These are phyloP conservation scores for Aspergillus saccharolyticus DNA, from an alignment of 495 filamentous ascomycete genomes.

Conservation along the genomic window DNA sequence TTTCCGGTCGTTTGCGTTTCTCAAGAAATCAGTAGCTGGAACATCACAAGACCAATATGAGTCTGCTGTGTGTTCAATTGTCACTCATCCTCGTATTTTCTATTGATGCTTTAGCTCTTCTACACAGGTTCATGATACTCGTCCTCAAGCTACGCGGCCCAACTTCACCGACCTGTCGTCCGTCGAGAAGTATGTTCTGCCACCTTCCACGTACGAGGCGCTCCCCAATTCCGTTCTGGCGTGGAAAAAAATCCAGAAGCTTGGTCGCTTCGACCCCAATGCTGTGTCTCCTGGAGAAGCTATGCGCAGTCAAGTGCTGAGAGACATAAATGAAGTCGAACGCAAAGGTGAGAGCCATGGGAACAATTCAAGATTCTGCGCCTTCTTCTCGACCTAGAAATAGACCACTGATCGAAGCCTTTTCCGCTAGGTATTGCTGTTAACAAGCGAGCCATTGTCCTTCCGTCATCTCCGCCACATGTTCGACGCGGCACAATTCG, in stretches of 20 bases:
- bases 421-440: conserved; percentile 29
- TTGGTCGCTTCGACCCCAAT: conserved; percentile 90
- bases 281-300: conserved; percentile 56
- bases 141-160: conserved; percentile 61
- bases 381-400: background rate
- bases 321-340: conserved; percentile 59
- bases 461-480: conserved; percentile 48
- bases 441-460: conserved; percentile 34
- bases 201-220: conserved; percentile 72
- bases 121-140: conserved; percentile 69
- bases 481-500: conserved; percentile 75
- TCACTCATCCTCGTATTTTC: background rate
- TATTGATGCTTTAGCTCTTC: background rate
- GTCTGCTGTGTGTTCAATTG: background rate
- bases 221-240: conserved; percentile 82
- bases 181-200: conserved; percentile 83
- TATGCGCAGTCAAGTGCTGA: conserved; percentile 63
- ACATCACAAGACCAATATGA: background rate
- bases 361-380: background rate
- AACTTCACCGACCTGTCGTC: conserved; percentile 75
- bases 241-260: conserved; percentile 86
- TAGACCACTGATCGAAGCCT: background rate
- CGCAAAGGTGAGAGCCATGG: conserved; percentile 43
- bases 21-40: background rate
- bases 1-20: background rate